These are phyloP conservation scores for Camelina neglecta DNA, from an alignment of 345 rosid species.

Conservation along the genomic window DNA sequence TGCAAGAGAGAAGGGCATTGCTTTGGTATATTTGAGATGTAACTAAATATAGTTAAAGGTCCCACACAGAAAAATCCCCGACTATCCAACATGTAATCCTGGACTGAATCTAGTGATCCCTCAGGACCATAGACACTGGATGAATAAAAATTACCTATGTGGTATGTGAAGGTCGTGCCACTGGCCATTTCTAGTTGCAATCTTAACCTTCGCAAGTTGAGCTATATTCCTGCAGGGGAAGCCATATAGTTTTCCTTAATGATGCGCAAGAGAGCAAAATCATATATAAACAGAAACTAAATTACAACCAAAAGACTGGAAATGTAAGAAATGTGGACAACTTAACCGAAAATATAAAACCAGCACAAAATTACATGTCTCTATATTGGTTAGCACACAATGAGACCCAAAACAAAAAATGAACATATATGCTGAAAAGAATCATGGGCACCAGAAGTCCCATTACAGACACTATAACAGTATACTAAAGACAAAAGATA, in stretches of 20 bases:
- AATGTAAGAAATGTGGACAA: neutral
- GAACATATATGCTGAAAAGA: constrained; percentile 15
- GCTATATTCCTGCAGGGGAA: constrained; percentile 72
- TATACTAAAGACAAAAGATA: constrained; percentile 1
- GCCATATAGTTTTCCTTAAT: constrained; percentile 27
- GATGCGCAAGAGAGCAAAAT: constrained; percentile 3
- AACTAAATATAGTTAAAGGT: neutral
- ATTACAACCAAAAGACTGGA: neutral
- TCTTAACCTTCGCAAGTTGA: constrained; percentile 80
- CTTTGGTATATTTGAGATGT: neutral
- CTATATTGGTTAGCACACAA: constrained; percentile 25
- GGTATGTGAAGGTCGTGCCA: constrained; percentile 81
- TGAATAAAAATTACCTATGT: constrained; percentile 42
- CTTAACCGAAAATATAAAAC: constrained; percentile 17
- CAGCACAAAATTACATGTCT: constrained; percentile 14
- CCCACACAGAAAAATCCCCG: constrained; percentile 7
- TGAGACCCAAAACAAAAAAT: neutral
- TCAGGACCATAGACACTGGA: constrained; percentile 22
- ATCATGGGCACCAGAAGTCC: constrained; percentile 22
- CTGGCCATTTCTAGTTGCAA: constrained; percentile 64
- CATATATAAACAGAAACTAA: neutral
- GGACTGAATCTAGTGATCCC: constrained; percentile 17
- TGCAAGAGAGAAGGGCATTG: neutral
- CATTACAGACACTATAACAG: constrained; percentile 3
- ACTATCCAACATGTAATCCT: constrained; percentile 33